Evolutionary conservation across 2,329 filamentous ascomycete genomes (phyloP), one percentile per base, ranked within the genome.

Genomic region (Hymenoscyphus infarciens): DNA sequence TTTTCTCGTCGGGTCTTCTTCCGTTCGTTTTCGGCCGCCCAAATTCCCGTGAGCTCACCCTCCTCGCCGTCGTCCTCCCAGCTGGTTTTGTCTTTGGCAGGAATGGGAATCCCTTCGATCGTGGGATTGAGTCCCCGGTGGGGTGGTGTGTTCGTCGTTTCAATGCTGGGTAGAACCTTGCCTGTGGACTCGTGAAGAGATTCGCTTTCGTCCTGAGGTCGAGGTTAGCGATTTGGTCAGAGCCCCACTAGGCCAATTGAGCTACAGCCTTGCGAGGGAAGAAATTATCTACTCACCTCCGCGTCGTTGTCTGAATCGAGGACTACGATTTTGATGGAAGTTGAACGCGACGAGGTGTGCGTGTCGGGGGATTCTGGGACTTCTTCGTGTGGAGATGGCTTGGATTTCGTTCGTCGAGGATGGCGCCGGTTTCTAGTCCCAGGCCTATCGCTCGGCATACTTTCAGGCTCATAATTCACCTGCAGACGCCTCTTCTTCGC

Each of bases 141-240:
- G n/a, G 1, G 42, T 49, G 42, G 42, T 49, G 42, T 19, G 11
- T 25, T 49, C 19, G 42, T 22, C 11, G 42, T 49, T 22, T 10
- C n/a, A 10, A 22, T 49, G 19, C 42, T 25, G 19, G n/a, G 42
- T 10, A 22, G 42, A 22, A 19, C 7, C 25, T 22, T 22, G 7
- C 19, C 25, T 3, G 42, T 22, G 19, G n/a, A 49, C 33, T 35
- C 5, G 33, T 35, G 33, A 22, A 49, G 42, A 22, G 42, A 49
- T 49, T 49, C 42, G 42, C n/a, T 22, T 49, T 49, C 42, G 42
- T 49, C 42, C 52, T 55, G 52, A 33, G 27, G 15, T 39, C 33
- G 11, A 16, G 10, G 31, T 63, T 63, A 60, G 57, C 61, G 54
- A 58, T 42, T 22, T 56, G 38, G 49, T 35, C 31, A 7, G 57